Evolutionary conservation across 2,329 filamentous ascomycete species (phyloP), one percentile per base, ranked within the genome.

Genomic region (Corinectria fuckeliana): DNA sequence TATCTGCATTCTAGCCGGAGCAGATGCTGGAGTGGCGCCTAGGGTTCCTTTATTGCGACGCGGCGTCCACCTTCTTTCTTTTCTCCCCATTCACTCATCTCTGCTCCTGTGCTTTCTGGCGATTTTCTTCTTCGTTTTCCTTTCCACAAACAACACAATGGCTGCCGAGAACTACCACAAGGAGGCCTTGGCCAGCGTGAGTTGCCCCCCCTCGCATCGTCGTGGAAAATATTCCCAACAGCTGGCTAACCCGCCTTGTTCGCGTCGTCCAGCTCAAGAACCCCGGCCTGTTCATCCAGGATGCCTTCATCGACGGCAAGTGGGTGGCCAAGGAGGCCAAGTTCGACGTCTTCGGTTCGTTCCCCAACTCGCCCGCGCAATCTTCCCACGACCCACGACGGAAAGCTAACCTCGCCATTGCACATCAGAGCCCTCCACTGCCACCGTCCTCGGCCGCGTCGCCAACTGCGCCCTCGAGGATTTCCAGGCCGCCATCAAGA

Each of bases 271-370:
- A 70, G 68, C 68, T 70, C 45, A 70, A 70, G 59, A 61, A 71
- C 54, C 58, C 61, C 55, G 68, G 64, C 47, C 69, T 71, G 34
- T 71, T 71, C 61, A 71, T 71, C 23, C 67, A 71, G 45, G 67
- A 71, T 30, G 69, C 69, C 42, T 71, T 71, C 52, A 70, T 71
- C 16, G 66, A 71, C 39, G 69, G 69, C 14, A 59, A 69, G 63
- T 71, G 69, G 69, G 67, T 69, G 23, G 18, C 65, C 53, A 71
- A 71, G 57, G 67, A 71, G n/a, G 68, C 68, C 58, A 71, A 69
- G 52, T 71, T 71, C 8, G 69, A 71, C 20, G 69, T 71, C 25
- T 71, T 71, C 32, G 68, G 68, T 70, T 41, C 53, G 67, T 67
- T 4, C 14, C 11, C 25, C n/a, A 10, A 14, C 11, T 9, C 39